A percentile compares a stretch with the other conserved stretches of the same genome.
Conservation (phyloP, 2,329 filamentous ascomycete species). For the Myotisia sp. region DNA sequence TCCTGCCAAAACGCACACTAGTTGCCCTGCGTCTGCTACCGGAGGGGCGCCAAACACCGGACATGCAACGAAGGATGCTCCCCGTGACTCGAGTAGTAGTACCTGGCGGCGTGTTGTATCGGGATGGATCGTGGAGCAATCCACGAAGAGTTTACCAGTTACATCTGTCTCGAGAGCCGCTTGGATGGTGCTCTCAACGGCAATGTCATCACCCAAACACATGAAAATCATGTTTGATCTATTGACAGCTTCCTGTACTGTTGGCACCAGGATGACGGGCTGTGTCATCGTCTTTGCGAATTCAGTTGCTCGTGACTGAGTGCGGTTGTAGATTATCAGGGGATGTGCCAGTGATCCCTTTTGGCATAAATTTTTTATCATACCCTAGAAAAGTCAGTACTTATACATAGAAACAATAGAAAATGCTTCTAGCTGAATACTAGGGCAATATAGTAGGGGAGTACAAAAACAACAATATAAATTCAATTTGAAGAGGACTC, state of each 20-base stretch:
- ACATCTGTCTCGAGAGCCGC: slow-evolving; percentile 42
- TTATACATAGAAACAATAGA: neutral
- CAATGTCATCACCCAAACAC: slow-evolving; percentile 64
- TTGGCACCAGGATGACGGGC: slow-evolving; percentile 48
- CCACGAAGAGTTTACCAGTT: slow-evolving; percentile 63
- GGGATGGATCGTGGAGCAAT: slow-evolving; percentile 79
- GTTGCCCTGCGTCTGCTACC: slow-evolving; percentile 46
- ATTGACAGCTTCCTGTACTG: slow-evolving; percentile 51
- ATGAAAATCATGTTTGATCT: slow-evolving; percentile 65
- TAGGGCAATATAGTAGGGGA: too few species aligned
- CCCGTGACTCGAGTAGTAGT: slow-evolving; percentile 41
- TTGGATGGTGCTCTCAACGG: slow-evolving; percentile 49
- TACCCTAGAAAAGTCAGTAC: slow-evolving; percentile 52
- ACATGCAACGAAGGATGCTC: slow-evolving; percentile 61
- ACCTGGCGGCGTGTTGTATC: slow-evolving; percentile 58
- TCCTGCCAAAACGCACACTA: slow-evolving; percentile 62
- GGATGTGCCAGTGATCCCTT: slow-evolving; percentile 60
- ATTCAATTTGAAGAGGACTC: too few species aligned
- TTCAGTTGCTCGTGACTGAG: slow-evolving; percentile 48
- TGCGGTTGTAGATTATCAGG: slow-evolving; percentile 69
- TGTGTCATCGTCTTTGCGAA: slow-evolving; percentile 46
- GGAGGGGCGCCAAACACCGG: slow-evolving; percentile 37
- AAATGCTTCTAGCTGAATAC: too few species aligned
- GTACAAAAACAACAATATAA: too few species aligned
- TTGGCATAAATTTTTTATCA: slow-evolving; percentile 68